These are phyloP conservation scores for Yamadazyma conglobata DNA, from an alignment of 1,139 yeast genomes.

Conservation along the genomic window DNA sequence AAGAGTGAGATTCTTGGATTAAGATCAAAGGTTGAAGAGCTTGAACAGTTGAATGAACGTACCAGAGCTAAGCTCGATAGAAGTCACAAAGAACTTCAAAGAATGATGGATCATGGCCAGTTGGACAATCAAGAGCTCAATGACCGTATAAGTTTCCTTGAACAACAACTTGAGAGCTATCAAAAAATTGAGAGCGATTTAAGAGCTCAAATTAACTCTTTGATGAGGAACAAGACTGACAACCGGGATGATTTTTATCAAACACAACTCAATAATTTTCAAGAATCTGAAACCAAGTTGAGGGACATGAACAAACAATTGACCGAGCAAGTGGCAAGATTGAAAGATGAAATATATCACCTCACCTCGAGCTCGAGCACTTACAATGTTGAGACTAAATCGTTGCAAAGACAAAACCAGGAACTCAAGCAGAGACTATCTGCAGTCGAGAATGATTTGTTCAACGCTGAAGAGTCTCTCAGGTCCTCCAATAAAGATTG, in stretches of 20 bases:
- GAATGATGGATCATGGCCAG: slow-evolving; percentile 6
- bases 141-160: slow-evolving; percentile 14
- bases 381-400: slow-evolving; percentile 9
- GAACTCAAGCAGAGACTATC: slow-evolving; percentile 24
- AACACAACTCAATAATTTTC: slow-evolving; percentile 20
- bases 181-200: slow-evolving; percentile 21
- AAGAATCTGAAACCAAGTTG: slow-evolving; percentile 17
- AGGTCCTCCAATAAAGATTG: slow-evolving; percentile 16
- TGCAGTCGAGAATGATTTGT: slow-evolving; percentile 28
- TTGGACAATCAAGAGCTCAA: slow-evolving; percentile 11
- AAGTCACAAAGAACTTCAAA: slow-evolving; percentile 9
- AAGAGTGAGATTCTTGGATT: slow-evolving; percentile 1
- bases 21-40: slow-evolving; percentile 8
- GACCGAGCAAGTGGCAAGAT: slow-evolving; percentile 18
- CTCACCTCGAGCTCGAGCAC: slow-evolving; percentile 14
- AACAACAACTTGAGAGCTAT: slow-evolving; percentile 21
- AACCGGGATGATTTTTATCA: slow-evolving; percentile 14
- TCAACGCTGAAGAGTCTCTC: slow-evolving; percentile 18
- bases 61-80: slow-evolving; percentile 8
- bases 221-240: slow-evolving; percentile 16
- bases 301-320: slow-evolving; percentile 17
- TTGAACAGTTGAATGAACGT: slow-evolving; percentile 5
- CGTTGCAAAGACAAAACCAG: slow-evolving; percentile 16
- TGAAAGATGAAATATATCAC: slow-evolving; percentile 21
- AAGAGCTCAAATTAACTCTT: slow-evolving; percentile 22